Conservation (phyloP, 371 early-diverging fungal genomes). For the Mortierella sp. region DNA sequence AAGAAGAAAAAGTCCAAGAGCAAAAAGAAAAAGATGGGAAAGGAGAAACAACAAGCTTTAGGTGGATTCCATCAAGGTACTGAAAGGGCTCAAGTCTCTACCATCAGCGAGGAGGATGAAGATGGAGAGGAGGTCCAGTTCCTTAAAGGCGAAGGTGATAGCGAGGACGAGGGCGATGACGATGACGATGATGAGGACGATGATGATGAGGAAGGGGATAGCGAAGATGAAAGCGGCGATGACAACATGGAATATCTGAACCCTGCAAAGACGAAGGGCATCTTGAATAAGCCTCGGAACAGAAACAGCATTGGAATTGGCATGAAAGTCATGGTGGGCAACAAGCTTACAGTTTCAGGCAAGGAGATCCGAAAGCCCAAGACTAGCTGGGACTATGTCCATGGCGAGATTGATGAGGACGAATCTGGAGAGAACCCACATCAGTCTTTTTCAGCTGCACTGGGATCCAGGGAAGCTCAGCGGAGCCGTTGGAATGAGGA, state of each 20-base stretch:
- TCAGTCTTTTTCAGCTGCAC: constrained; percentile 28
- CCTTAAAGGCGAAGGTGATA: constrained; percentile 24
- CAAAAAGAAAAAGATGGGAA: constrained; percentile 27
- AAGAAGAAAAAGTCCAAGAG: constrained; percentile 33
- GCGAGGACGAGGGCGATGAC: constrained; percentile 24
- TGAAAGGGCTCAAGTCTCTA: constrained; percentile 28
- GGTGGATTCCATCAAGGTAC: constrained; percentile 9
- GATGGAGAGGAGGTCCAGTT: constrained; percentile 26
- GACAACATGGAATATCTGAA: constrained; percentile 31
- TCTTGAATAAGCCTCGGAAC: constrained; percentile 49
- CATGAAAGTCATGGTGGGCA: constrained; percentile 54
- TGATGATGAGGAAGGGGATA: constrained; percentile 24
- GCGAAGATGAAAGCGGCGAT: constrained; percentile 31
- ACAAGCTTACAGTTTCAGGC: constrained; percentile 52
- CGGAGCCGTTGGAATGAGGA: constrained; percentile 19
- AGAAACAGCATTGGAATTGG: constrained; percentile 51
- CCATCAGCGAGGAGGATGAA: constrained; percentile 34
- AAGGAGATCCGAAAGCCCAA: constrained; percentile 54
- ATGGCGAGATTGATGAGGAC: constrained; percentile 42
- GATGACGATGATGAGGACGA: constrained; percentile 25
- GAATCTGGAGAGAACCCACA: constrained; percentile 8
- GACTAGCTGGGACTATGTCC: constrained; percentile 53
- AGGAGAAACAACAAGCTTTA: background rate
- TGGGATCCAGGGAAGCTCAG: constrained; percentile 29
- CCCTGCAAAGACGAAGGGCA: constrained; percentile 35